Conservation (phyloP, 345 rosid species). For the Rhizophora mangle region DNA sequence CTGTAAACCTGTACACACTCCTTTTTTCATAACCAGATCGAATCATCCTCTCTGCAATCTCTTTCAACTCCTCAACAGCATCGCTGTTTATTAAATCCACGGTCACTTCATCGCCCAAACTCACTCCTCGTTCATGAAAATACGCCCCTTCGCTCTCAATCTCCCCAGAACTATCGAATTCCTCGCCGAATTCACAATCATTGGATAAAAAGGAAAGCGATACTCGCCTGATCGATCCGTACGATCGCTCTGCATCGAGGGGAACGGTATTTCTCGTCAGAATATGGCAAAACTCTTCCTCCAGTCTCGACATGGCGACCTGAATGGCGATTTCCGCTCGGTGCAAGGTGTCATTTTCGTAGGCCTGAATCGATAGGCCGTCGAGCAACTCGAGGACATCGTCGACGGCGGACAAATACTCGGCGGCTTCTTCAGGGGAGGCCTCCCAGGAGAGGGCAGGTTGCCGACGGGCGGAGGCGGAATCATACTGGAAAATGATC, state of each 20-base stretch:
- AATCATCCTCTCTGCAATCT: slow-evolving; percentile 86
- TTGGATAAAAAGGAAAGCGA: slow-evolving; percentile 51
- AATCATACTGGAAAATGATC: slow-evolving; percentile 61
- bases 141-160: slow-evolving; percentile 52
- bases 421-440: slow-evolving; percentile 58
- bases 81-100: slow-evolving; percentile 74
- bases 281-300: slow-evolving; percentile 84
- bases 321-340: slow-evolving; percentile 86
- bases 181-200: slow-evolving; percentile 69
- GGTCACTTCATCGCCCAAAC: slow-evolving; percentile 69
- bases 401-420: slow-evolving; percentile 73
- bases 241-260: slow-evolving; percentile 64
- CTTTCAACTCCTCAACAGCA: slow-evolving; percentile 59
- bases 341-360: slow-evolving; percentile 51
- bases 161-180: slow-evolving; percentile 67
- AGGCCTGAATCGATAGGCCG: slow-evolving; percentile 44
- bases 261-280: slow-evolving; percentile 78
- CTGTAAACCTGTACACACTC: slow-evolving; percentile 92
- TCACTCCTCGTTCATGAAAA: slow-evolving; percentile 83
- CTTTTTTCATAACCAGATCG: slow-evolving; percentile 83
- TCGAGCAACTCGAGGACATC: slow-evolving; percentile 58
- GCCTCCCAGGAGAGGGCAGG: slow-evolving; percentile 55
- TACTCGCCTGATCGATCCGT: slow-evolving; percentile 80
- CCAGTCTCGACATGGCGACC: slow-evolving; percentile 85
- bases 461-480: slow-evolving; percentile 34